These are phyloP conservation scores for Terfezia boudieri DNA, from an alignment of 495 filamentous ascomycete species.

Conservation along the genomic window DNA sequence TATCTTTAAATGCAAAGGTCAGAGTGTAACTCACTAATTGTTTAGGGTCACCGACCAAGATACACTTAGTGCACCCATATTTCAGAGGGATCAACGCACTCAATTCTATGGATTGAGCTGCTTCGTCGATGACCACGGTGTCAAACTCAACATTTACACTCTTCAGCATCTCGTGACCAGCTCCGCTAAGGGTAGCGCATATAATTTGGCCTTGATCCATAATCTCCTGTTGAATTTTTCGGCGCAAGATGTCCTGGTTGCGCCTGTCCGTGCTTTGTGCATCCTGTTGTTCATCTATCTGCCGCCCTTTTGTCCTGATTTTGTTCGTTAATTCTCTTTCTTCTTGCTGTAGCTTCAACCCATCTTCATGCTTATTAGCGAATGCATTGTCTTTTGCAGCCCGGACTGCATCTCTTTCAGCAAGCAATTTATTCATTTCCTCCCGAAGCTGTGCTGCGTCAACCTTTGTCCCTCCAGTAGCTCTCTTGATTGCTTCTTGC, in stretches of 20 bases:
- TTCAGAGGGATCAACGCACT: slow-evolving; percentile 92
- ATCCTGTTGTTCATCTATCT: slow-evolving; percentile 62
- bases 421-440: slow-evolving; percentile 57
- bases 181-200: slow-evolving; percentile 85
- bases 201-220: slow-evolving; percentile 77
- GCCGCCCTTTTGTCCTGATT: slow-evolving; percentile 43
- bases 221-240: slow-evolving; percentile 70
- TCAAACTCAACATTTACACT: slow-evolving; percentile 88
- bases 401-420: slow-evolving; percentile 41
- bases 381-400: slow-evolving; percentile 48
- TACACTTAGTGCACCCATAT: slow-evolving; percentile 90
- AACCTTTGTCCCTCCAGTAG: slow-evolving; percentile 23
- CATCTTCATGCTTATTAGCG: slow-evolving; percentile 25
- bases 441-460: slow-evolving; percentile 59
- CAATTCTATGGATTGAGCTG: slow-evolving; percentile 91
- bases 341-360: slow-evolving; percentile 46
- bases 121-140: slow-evolving; percentile 95
- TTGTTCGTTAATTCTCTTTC: slow-evolving; percentile 42
- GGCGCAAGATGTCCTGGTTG: slow-evolving; percentile 56
- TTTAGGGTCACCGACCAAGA: slow-evolving; percentile 92
- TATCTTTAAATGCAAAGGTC: not conserved
- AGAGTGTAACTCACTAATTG: slow-evolving; percentile 31
- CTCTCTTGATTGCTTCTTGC: slow-evolving; percentile 23
- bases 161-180: slow-evolving; percentile 95
- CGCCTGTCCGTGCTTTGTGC: slow-evolving; percentile 64